Base-by-base conservation (phyloP, 2,329 filamentous ascomycete species). In the Colletotrichum lentis region DNA sequence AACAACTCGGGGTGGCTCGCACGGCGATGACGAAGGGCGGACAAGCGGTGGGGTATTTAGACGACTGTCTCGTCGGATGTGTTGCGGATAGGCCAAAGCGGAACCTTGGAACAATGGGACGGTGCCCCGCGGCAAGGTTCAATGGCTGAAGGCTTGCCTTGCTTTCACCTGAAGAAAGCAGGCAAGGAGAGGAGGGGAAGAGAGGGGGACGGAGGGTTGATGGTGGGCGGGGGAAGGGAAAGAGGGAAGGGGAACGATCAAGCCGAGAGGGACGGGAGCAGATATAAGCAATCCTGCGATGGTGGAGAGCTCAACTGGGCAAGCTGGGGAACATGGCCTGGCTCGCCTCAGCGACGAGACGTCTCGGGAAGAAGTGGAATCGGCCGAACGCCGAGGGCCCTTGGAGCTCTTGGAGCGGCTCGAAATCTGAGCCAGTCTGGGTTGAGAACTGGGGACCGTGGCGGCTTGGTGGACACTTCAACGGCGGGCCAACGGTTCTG, bases 371-470 rank as follows among this genome's bases (percentile, higher is more conserved):
- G 62, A 24, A 24, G 62, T 66, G 66, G 66, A 56, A 68, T 59
- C 65, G 43, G 62, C 47, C 65, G 65, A 68, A 60, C 5, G 20
- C 62, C 62, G 65, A 53, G 54, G 27, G 7, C 27, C 27, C 27
- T 31, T 31, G 27, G 22, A 64, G 37, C 46, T 24, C 10, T 24
- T 52, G 11, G 14, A 50, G 44, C 20, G 22, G 35, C n/a, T 63
- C 20, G 43, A 35, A 35, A 31, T 50, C 56, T 54, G 54, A 50
- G 47, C 66, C 66, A 69, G 66, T 69, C 49, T 49, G 37, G 43
- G 62, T 61, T 37, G 62, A 69, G 66, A 39, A 69, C 56, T 65
- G 43, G 37, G 66, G 60, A 55, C 66, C 66, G 66, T 69, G 66
- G 62, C 57, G 56, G 62, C 43, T 52, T 49, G 27, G n/a, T 10